Evolutionary conservation across 2,329 filamentous ascomycete genomes (phyloP), one percentile per base, ranked within the genome.

Genomic region (Ilyonectria mors-panacis): DNA sequence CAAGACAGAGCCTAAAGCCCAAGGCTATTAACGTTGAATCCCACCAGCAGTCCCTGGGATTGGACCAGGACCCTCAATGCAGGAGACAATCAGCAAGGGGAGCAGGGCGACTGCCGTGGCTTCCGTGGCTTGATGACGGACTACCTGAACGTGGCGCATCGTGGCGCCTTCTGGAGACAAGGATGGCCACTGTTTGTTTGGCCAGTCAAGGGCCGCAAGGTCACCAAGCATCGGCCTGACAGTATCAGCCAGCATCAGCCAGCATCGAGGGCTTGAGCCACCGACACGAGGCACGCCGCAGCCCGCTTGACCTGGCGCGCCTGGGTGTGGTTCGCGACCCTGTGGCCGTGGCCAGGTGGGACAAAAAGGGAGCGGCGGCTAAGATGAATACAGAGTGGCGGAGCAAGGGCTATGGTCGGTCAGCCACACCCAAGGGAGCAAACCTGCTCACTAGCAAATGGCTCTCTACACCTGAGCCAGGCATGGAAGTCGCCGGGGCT

Each of bases 121-220:
- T 64, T 60, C 63, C 58, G 66, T 62, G 61, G 71, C 62, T 67
- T 67, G 53, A 55, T 72, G 64, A 66, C 59, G 50, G 65, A 73
- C 60, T 63, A 61, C 67, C 65, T 65, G 59, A 67, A 68, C 48
- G 73, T 75, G 72, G 73, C 73, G 67, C 45, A 50, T 37, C 68
- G 65, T 75, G 71, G 68, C 64, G 72, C 50, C 74, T 66, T 56
- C 55, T 63, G 50, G 48, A 50, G 59, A 58, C 63, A 56, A 56
- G 59, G 54, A 55, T 59, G 56, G 55, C 33, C 59, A 54, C 39
- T 42, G 56, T 65, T 54, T 39, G 51, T 30, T 56, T 8, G 15
- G 39, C 39, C 15, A n/a, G 15, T 5, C 39, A 42, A 42, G 39
- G 15, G 39, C n/a, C 17, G 39, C 39, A n/a, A 33, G 39, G 15